A percentile compares a stretch with the other conserved stretches of the same genome.
These are phyloP conservation scores for Petrea volubilis DNA, from an alignment of 257 asterid genomes.

Conservation along the genomic window DNA sequence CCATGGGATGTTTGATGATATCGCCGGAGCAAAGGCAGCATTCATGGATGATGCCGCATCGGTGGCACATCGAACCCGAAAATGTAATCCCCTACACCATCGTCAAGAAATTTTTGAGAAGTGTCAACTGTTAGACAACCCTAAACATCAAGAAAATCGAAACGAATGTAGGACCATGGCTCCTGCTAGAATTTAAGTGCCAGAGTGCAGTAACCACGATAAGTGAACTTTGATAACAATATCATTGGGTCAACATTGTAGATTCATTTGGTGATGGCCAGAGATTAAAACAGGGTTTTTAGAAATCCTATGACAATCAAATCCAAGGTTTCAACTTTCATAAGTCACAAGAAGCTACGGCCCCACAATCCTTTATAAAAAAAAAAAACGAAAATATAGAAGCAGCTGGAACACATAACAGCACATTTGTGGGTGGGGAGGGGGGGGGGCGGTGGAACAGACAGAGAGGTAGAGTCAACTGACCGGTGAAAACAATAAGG, in stretches of 20 bases:
- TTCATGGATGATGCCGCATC: constrained; percentile 75
- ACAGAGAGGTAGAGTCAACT: not conserved
- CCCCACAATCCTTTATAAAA: not conserved
- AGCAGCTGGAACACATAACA: not conserved
- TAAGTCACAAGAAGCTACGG: not conserved
- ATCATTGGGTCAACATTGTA: not conserved
- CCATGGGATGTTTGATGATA: constrained; percentile 75
- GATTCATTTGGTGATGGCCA: too few relatives aligned
- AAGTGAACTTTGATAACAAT: not conserved
- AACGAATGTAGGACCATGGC: not conserved
- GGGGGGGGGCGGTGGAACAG: too few relatives aligned
- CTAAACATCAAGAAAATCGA: not conserved
- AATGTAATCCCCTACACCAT: constrained; percentile 82
- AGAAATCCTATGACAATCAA: not conserved
- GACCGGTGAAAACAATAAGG: constrained; percentile 82
- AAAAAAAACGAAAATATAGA: not conserved
- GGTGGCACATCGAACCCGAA: constrained; percentile 72
- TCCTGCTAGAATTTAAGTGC: not conserved
- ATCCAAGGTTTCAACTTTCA: not conserved
- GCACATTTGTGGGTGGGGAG: not conserved
- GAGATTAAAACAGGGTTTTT: not conserved
- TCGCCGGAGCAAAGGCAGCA: constrained; percentile 84
- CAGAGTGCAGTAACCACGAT: not conserved
- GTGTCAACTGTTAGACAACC: not conserved
- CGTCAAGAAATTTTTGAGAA: not conserved